Percentiles rank a stretch among this genome's conserved stretches.
phyloP scores from a whole-genome alignment of 176 grass and related monocot species.

The Triticum dicoccoides region DNA sequence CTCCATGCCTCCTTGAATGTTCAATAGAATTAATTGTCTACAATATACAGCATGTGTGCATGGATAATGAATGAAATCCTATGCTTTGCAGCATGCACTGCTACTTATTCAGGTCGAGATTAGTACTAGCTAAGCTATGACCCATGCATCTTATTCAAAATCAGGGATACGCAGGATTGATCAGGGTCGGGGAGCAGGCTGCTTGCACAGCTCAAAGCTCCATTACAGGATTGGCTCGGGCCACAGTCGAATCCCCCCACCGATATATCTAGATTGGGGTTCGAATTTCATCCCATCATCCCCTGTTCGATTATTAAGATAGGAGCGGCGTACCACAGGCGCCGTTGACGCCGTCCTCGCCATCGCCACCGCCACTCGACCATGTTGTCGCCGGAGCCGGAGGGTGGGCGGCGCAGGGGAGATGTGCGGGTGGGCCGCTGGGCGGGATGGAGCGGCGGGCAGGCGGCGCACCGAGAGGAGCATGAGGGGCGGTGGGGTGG shows the following conservation, averaged over 20 bases:
- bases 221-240: neutral
- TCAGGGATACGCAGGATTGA: neutral
- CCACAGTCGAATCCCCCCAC: neutral
- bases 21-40: neutral
- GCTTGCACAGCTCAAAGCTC: neutral
- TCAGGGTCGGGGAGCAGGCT: neutral
- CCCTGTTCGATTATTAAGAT: neutral
- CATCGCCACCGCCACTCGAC: neutral
- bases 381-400: slow-evolving; percentile 1
- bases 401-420: neutral
- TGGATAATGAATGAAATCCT: neutral
- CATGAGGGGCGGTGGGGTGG: neutral
- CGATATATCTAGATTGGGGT: neutral
- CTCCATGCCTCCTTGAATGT: neutral
- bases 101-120: neutral
- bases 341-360: neutral
- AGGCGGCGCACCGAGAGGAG: slow-evolving; percentile 7
- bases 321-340: neutral
- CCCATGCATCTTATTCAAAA: neutral
- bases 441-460: neutral
- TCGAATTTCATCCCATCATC: neutral
- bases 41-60: neutral
- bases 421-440: neutral
- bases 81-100: neutral
- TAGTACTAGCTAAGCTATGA: neutral